These are phyloP conservation scores for Scutellaria baicalensis DNA, from an alignment of 257 asterid species.

Conservation along the genomic window DNA sequence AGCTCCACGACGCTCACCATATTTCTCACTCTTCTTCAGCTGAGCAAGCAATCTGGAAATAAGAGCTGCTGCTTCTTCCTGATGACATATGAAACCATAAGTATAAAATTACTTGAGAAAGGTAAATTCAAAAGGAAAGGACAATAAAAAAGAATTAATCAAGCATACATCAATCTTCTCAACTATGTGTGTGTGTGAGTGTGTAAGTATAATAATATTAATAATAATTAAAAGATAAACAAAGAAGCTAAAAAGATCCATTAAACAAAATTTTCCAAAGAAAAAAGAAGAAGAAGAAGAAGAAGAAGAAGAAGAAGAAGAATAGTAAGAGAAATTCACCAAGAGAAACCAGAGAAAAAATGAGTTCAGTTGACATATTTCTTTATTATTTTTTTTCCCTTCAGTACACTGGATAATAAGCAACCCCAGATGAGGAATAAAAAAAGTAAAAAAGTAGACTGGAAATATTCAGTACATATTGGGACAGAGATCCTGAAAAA, in stretches of 20 bases:
- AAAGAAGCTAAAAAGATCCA: too few relatives aligned
- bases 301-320: neutral
- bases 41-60: constrained; percentile 75
- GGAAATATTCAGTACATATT: neutral
- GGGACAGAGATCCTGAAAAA: neutral
- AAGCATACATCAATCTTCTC: neutral
- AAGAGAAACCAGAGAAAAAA: neutral
- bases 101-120: neutral
- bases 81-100: constrained; percentile 11
- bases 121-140: neutral
- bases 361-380: neutral
- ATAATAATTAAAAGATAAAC: too few relatives aligned
- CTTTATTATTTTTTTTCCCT: neutral
- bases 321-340: neutral
- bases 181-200: too few relatives aligned
- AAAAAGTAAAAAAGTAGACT: neutral
- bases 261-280: neutral
- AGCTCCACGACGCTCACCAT: constrained; percentile 99
- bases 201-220: neutral
- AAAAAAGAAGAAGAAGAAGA: neutral
- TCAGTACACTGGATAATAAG: neutral
- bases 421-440: neutral
- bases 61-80: constrained; percentile 89
- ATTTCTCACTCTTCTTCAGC: constrained; percentile 92
- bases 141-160: neutral